These are phyloP conservation scores for Agarophyton chilense DNA, from an alignment of 23 red algal genomes.

Conservation along the genomic window DNA sequence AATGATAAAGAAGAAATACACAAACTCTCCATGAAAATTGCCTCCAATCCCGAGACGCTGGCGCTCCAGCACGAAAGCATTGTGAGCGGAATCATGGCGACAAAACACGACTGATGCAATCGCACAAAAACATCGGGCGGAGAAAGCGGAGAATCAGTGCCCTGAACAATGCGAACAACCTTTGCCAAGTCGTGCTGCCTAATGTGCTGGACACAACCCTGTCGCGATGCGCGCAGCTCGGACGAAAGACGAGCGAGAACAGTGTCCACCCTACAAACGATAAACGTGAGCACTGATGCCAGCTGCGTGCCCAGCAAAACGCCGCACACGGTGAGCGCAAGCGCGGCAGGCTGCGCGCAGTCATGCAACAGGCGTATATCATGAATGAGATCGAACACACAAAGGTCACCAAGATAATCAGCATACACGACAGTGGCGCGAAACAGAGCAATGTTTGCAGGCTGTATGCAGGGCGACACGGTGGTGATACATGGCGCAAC, in stretches of 20 bases:
- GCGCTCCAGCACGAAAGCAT: background rate
- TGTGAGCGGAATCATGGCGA: background rate
- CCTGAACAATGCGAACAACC: background rate
- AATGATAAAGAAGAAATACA: background rate
- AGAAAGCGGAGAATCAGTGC: background rate
- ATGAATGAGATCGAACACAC: constrained; percentile 7
- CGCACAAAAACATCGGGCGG: constrained; percentile 1
- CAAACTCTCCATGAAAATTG: background rate
- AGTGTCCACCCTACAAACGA: background rate
- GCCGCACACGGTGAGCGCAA: background rate
- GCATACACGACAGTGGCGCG: constrained; percentile 16
- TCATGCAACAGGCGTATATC: background rate
- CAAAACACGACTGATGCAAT: background rate
- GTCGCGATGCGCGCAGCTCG: background rate
- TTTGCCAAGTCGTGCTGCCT: background rate
- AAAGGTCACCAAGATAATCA: background rate
- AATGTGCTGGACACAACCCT: background rate
- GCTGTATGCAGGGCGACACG: background rate
- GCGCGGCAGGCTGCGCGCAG: background rate
- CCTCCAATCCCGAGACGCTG: background rate
- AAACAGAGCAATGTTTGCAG: background rate
- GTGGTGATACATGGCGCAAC: background rate
- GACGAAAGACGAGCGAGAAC: background rate
- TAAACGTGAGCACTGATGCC: background rate
- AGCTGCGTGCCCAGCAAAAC: background rate